Evolutionary conservation across 2,329 filamentous ascomycete genomes (phyloP).

Genomic region (Ceratocystis diversiconidia): DNA sequence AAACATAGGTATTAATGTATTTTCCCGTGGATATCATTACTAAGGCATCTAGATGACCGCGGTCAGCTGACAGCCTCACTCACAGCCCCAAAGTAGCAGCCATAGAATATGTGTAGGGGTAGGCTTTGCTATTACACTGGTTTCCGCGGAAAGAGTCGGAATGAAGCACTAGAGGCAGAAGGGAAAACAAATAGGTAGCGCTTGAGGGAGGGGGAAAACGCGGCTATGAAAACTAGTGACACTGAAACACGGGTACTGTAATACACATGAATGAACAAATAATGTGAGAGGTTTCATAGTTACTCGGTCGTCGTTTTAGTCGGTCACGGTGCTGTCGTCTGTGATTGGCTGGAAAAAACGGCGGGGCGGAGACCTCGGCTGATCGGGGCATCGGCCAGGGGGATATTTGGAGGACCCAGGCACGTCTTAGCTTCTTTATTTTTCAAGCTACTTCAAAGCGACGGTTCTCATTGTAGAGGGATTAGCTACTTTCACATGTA

Average conservation of each 20-base stretch:
- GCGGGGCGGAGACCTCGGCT: conserved; percentile 15
- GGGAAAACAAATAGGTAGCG: neutral
- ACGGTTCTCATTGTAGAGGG: neutral
- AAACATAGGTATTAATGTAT: neutral
- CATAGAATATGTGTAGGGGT: neutral
- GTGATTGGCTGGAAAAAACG: conserved; percentile 6
- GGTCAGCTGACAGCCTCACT: neutral
- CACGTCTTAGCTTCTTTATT: neutral
- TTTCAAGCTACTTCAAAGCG: neutral
- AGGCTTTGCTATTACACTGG: neutral
- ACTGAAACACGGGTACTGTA: too few relatives aligned
- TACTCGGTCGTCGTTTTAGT: neutral
- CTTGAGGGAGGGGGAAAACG: neutral
- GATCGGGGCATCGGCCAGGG: conserved; percentile 13
- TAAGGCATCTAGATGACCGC: neutral
- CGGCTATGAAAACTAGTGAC: neutral
- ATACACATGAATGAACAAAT: neutral
- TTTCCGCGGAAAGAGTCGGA: conserved; percentile 5
- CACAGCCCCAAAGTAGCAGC: neutral
- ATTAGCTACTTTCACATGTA: neutral
- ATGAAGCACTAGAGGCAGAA: neutral
- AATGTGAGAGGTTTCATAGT: neutral
- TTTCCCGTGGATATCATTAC: neutral
- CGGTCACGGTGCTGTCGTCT: neutral
- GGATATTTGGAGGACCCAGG: conserved; percentile 3